Base-by-base conservation (phyloP, 2,329 filamentous ascomycete species). In the Colletotrichum plurivorum region DNA sequence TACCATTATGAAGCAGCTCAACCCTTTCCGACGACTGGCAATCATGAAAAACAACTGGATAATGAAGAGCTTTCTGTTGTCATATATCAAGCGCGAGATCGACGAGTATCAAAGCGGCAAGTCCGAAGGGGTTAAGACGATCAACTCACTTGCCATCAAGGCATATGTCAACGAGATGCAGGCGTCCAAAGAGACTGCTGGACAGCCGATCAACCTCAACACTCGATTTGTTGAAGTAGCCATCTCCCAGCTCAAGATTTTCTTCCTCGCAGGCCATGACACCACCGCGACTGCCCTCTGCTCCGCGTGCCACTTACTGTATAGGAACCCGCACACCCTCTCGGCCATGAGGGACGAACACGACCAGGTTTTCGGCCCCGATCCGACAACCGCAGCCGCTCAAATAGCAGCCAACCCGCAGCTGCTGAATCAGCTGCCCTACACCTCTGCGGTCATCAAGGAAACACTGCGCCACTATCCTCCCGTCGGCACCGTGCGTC, bases 391-490 rank as follows among this genome's bases (percentile, higher is more conserved):
- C 5, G 79, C 81, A 0, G 81, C 80, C 31, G 72, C 75, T 2
- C 74, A 79, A 41, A 78, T 89, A n/a, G 74, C 77, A 45, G 71
- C 78, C 1, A 77, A 85, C 31, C 82, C 85, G 0, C 74, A 80
- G 22, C 77, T 85, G 5, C 78, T 89, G 54, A 87, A 85, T 74
- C 78, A 82, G 48, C 79, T 89, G 22, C 79, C 82, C 1, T 89
- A 87, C 73, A 87, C 85, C 4, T 77, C 76, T 4, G 86, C 85
- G 27, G 81, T 87, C 8, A 81, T 88, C 69, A 86, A 86, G 67
- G 88, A 90, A 75, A 81, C 82, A 1, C 78, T 89, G 3, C 81
- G 87, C 5, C 73, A 89, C 41, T 87, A 83, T 71, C 84, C 86
- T 0, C 83, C 87, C 2, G 84, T 75, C 77, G 39, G 80, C 20